Conservation (phyloP, 306 rosid genomes). For the Astragalus membranaceus region DNA sequence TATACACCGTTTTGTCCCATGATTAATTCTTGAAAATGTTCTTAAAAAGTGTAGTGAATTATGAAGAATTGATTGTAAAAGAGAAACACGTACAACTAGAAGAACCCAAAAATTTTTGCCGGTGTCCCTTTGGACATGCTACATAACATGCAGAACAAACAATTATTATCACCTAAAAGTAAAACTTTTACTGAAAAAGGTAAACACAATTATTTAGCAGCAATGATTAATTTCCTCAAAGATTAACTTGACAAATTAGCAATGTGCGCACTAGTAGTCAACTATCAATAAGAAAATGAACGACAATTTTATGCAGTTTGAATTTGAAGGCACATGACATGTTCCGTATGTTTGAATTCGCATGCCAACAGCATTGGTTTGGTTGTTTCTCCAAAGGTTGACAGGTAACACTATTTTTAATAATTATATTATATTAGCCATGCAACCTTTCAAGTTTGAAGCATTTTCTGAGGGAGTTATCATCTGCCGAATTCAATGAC, state of each 20-base stretch:
- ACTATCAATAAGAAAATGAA: neutral
- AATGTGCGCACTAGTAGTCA: neutral
- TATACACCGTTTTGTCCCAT: neutral
- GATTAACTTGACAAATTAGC: neutral
- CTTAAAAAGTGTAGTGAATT: neutral
- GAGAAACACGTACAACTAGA: neutral
- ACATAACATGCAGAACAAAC: neutral
- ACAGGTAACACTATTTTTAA: neutral
- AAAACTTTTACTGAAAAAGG: neutral
- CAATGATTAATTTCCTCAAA: neutral
- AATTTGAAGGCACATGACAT: neutral
- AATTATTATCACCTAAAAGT: neutral
- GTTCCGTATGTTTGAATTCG: conserved; percentile 13
- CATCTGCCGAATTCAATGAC: conserved; percentile 38
- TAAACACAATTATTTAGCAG: neutral
- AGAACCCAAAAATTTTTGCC: neutral
- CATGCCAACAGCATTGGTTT: conserved; percentile 11
- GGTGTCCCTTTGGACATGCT: neutral
- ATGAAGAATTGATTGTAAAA: neutral
- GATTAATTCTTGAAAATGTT: conserved; percentile 1
- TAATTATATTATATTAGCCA: neutral
- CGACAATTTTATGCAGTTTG: neutral
- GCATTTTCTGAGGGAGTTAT: conserved; percentile 48
- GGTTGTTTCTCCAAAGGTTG: conserved; percentile 7
- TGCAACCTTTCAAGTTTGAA: conserved; percentile 51